Base-by-base conservation (phyloP, 2,329 filamentous ascomycete species). In the Dactylonectria macrodidyma region DNA sequence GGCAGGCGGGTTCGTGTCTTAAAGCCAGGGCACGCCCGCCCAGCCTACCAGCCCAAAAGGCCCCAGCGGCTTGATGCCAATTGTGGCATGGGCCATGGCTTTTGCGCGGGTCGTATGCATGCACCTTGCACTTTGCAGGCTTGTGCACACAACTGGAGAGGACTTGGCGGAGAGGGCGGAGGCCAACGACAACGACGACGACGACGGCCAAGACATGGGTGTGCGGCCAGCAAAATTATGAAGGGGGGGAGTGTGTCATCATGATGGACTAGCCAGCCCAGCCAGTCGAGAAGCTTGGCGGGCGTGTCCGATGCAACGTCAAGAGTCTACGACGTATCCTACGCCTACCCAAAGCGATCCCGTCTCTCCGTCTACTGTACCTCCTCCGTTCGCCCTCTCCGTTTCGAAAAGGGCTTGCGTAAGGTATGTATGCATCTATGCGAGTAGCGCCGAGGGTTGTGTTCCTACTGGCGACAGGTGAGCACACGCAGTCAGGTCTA, bases 261-360 rank as follows among this genome's bases (percentile, higher is more conserved):
- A 19, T 19, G 1, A 19, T 19, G 19, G 19, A 30, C 26, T 7
- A 30, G 26, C 26, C 26, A 30, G 41, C 6, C 26, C 26, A 30
- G 41, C 6, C 14, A 44, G 9, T n/a, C 14, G 8, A 44, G 41
- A 14, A 16, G 12, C 41, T 57, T 57, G 59, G 52, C 55, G 60
- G 62, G 57, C 57, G 57, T 60, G 19, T 24, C 55, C 59, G 68
- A 75, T 75, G 73, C 70, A 75, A 74, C 73, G 24, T 70, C 58
- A 69, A 62, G 1, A 71, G 38, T 68, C 46, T 69, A 62, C 52
- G 48, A 30, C 26, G 26, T 30, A 30, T 30, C 26, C 26, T 30
- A 30, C 26, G 7, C 26, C 26, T 30, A 71, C 19, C 61, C 68
- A 71, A 68, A 68, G 67, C 72, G 71, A 72, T 46, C 56, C 72